Base-by-base conservation (phyloP, 805 yeast genomes). In the Suhomyces tanzawaensis region DNA sequence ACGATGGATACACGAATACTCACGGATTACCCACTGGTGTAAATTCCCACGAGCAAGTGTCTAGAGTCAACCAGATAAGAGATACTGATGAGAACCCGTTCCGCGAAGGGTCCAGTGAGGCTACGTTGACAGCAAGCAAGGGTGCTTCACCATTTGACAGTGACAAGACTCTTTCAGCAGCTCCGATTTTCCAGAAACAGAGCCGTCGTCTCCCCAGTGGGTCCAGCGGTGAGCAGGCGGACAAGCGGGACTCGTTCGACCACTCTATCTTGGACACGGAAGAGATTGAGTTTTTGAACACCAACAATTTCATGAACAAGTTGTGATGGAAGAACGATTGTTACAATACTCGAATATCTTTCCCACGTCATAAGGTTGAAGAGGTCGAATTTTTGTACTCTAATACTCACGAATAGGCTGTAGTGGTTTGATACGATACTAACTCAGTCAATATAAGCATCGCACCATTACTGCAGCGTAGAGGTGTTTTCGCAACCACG, bases 1-100 rank as follows among this genome's bases (percentile, higher is more conserved):
- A 42, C 32, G 62, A 59, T 37, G 64, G 63, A 4, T 58, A 55
- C 41, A 41, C 40, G n/a, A 38, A 21, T 9, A 5, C 7, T 16
- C 31, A 25, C 12, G n/a, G 23, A 27, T 16, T 6, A 7, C 27
- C 14, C 5, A 24, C 7, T 9, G n/a, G n/a, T n/a, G 14, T 9
- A 8, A 13, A 13, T 9, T 9, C n/a, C 27, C 27, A 24, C n/a
- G 13, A 7, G 5, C 13, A 24, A 9, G 6, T 13, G n/a, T 24
- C 7, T 13, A 7, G 7, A 5, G 24, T 11, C 7, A 9, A 24
- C n/a, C 12, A 24, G 13, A 9, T n/a, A 9, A 24, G 27, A n/a
- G 27, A 24, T 12, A 24, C n/a, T 24, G 14, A 9, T 24, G 27
- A 7, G 12, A 13, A 24, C 13, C 27, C 27, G 14, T 14, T 27